A percentile compares a stretch with the other conserved stretches of the same genome.
Evolutionary conservation across 345 rosid species (phyloP).

Genomic region (Rhodomyrtus tomentosa): DNA sequence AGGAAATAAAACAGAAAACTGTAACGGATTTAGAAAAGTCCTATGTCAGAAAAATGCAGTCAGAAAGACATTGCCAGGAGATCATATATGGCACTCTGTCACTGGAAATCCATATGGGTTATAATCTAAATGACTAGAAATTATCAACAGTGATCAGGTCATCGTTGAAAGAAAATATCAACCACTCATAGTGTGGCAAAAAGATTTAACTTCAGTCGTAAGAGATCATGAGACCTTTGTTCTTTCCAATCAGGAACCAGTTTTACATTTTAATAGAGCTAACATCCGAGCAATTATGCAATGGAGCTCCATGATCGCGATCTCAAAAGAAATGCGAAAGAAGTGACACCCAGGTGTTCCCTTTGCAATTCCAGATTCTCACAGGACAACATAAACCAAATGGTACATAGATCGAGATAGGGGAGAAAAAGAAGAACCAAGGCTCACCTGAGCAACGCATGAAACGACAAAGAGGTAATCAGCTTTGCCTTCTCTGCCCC

Average conservation of each 20-base stretch:
- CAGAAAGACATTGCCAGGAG: background rate
- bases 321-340: background rate
- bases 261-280: background rate
- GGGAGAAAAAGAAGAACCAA: background rate
- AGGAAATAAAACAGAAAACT: background rate
- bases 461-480: slow-evolving; percentile 43
- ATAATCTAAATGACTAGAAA: background rate
- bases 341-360: background rate
- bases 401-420: background rate
- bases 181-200: background rate
- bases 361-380: background rate
- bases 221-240: background rate
- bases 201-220: background rate
- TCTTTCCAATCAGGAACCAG: background rate
- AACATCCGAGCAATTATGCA: background rate
- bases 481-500: slow-evolving; percentile 38
- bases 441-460: slow-evolving; percentile 47
- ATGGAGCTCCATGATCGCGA: background rate
- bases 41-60: background rate
- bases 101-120: background rate
- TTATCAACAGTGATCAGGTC: background rate
- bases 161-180: background rate
- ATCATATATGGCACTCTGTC: background rate
- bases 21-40: background rate
- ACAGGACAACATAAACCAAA: background rate